A percentile compares a stretch with the other conserved stretches of the same genome.
Evolutionary conservation across 1,139 yeast species (phyloP).

Genomic region (Candida tetrigidarum): DNA sequence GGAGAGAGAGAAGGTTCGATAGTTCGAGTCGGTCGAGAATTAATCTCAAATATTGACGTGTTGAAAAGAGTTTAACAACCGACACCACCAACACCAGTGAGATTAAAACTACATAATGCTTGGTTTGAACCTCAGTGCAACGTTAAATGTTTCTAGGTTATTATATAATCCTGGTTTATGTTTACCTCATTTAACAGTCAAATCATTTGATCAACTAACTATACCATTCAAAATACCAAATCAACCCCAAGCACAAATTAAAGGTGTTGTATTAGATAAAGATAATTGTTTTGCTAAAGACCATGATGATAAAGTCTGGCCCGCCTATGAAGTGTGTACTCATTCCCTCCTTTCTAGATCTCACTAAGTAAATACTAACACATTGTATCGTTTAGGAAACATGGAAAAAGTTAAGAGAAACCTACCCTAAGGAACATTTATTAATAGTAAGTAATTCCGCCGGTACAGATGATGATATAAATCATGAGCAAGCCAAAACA

Average conservation of each 20-base stretch:
- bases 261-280: conserved; percentile 87
- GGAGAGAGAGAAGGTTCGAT: no score
- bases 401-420: conserved; percentile 58
- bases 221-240: conserved; percentile 46
- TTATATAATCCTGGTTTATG: conserved; percentile 68
- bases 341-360: no score
- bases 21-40: no score
- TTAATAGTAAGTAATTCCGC: conserved; percentile 93
- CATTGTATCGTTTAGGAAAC: conserved; percentile 30
- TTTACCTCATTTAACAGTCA: conserved; percentile 65
- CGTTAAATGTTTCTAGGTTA: conserved; percentile 65
- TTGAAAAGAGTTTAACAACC: not conserved
- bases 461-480: conserved; percentile 79
- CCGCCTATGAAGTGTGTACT: conserved; percentile 55
- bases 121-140: conserved; percentile 70
- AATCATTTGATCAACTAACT: conserved; percentile 65
- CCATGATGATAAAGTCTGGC: conserved; percentile 81
- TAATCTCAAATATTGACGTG: not conserved
- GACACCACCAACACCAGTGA: not conserved
- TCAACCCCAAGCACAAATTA: conserved; percentile 43
- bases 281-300: conserved; percentile 95
- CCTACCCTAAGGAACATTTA: conserved; percentile 68
- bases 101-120: conserved; percentile 19
- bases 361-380: conserved; percentile 8
- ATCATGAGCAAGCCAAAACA: conserved; percentile 61